Evolutionary conservation across 805 yeast species (phyloP).

Genomic region (Wickerhamiella brachini): DNA sequence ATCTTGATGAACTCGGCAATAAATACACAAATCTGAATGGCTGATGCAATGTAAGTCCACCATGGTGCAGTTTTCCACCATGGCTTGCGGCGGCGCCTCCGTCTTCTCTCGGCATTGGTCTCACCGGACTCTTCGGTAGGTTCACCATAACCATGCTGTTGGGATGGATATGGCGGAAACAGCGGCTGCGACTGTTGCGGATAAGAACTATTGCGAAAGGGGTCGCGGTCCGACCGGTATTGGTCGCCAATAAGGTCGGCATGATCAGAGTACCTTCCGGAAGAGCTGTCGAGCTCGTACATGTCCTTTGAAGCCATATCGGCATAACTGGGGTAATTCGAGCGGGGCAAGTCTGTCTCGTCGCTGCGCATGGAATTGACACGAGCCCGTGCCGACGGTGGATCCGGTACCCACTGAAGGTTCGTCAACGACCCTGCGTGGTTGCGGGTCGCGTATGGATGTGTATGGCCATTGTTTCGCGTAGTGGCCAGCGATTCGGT

Average conservation of each 20-base stretch:
- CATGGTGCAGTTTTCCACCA: conserved; percentile 18
- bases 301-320: neutral
- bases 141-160: neutral
- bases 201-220: neutral
- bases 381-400: neutral
- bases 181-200: neutral
- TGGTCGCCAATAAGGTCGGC: neutral
- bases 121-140: neutral
- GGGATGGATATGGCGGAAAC: neutral
- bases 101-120: neutral
- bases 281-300: neutral
- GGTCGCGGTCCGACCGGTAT: neutral
- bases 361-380: neutral
- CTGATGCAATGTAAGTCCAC: conserved; percentile 19
- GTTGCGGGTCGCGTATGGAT: neutral
- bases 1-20: conserved; percentile 45
- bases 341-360: neutral
- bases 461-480: neutral
- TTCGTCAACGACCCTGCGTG: neutral
- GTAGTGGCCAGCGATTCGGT: neutral
- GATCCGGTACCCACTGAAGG: neutral
- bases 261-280: neutral
- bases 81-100: neutral
- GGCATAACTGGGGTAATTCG: neutral
- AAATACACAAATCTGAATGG: conserved; percentile 37